Conservation (phyloP, 805 yeast species). For the Cyberlindnera meyerae region DNA sequence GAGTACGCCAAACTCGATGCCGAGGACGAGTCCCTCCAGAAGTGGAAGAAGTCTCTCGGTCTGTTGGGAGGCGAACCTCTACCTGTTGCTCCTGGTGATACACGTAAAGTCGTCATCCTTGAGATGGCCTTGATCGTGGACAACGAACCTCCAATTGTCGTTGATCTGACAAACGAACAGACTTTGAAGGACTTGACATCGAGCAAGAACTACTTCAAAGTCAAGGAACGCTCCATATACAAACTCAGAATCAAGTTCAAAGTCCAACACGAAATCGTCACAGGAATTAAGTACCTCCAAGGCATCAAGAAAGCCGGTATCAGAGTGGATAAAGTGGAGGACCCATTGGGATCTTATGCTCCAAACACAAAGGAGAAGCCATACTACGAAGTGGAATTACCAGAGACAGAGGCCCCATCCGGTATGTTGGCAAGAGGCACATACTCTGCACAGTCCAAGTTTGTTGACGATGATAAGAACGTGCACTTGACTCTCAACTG, state of each 20-base stretch:
- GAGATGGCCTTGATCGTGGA: slow-evolving; percentile 70
- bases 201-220: slow-evolving; percentile 60
- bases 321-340: slow-evolving; percentile 79
- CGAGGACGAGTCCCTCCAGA: slow-evolving; percentile 82
- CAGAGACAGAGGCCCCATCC: slow-evolving; percentile 83
- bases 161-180: slow-evolving; percentile 60
- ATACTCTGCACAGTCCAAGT: slow-evolving; percentile 75
- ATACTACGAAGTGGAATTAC: slow-evolving; percentile 56
- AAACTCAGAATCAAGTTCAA: slow-evolving; percentile 70
- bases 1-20: slow-evolving; percentile 83
- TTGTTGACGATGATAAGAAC: slow-evolving; percentile 79
- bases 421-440: slow-evolving; percentile 86
- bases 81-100: slow-evolving; percentile 63
- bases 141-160: slow-evolving; percentile 63
- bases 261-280: slow-evolving; percentile 85
- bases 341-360: slow-evolving; percentile 86
- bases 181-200: slow-evolving; percentile 43
- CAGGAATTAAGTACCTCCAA: slow-evolving; percentile 85
- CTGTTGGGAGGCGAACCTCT: slow-evolving; percentile 53
- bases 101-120: slow-evolving; percentile 70
- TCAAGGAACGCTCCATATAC: slow-evolving; percentile 75
- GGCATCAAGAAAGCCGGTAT: slow-evolving; percentile 83
- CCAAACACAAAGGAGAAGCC: slow-evolving; percentile 83
- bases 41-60: slow-evolving; percentile 90
- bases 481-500: slow-evolving; percentile 74